Percentiles rank a stretch among this genome's conserved stretches.
Evolutionary conservation across 2,329 filamentous ascomycete genomes (phyloP).

Genomic region (Verticillium albo-atrum): DNA sequence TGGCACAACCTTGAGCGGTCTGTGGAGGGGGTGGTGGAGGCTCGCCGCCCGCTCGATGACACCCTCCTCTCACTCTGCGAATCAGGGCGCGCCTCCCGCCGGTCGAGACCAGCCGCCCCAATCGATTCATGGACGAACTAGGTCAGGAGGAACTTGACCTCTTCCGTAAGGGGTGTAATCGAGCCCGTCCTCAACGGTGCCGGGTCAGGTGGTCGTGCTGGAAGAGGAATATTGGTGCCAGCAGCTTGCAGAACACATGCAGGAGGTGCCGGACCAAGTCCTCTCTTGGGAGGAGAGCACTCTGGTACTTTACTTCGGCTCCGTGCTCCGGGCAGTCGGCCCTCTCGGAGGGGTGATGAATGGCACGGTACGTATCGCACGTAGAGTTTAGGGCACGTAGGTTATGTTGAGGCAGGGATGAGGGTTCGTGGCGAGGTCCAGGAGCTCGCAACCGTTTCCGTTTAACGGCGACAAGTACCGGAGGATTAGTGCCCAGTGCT

Average conservation of each 20-base stretch:
- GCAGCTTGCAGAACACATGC: not conserved
- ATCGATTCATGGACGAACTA: not conserved
- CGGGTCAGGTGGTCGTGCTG: not conserved
- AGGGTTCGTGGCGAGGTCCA: not conserved
- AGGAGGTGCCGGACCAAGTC: not conserved
- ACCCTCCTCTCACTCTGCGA: not conserved
- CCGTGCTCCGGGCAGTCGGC: not conserved
- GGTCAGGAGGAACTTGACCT: not conserved
- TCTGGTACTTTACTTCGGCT: not conserved
- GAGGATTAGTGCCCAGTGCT: not conserved
- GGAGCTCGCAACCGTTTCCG: not conserved
- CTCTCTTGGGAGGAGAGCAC: not conserved
- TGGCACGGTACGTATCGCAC: not conserved
- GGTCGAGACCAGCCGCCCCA: not conserved
- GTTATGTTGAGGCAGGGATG: not conserved
- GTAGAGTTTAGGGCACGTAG: no score
- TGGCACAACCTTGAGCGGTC: not conserved
- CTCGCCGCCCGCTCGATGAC: not conserved
- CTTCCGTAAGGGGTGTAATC: not conserved
- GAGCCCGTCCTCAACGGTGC: not conserved
- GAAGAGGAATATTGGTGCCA: not conserved
- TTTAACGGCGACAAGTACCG: not conserved
- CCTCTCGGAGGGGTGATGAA: not conserved
- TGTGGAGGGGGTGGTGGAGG: not conserved
- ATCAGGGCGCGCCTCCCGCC: not conserved